phyloP scores from a whole-genome alignment of 1,139 yeast genomes.

The Blastobotrys indianensis region DNA sequence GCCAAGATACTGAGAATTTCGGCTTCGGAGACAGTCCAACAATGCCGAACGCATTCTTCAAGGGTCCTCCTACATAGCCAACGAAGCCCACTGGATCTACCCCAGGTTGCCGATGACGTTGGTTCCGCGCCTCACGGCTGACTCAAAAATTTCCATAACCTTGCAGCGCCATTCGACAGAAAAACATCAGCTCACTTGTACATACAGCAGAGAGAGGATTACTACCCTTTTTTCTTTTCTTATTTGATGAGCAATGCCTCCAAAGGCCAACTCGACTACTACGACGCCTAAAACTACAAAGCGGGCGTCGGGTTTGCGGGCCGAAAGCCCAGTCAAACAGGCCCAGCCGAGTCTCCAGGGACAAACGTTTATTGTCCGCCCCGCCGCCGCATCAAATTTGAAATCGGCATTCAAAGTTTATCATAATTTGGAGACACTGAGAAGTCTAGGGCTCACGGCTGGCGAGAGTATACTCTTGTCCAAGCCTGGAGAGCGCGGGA shows the following conservation, averaged over 20 bases:
- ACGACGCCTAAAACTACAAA: constrained; percentile 18
- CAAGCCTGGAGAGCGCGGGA: constrained; percentile 37
- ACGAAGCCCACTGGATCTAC: no score
- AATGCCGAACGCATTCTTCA: no score
- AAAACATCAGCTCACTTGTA: no score
- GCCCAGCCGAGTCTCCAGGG: constrained; percentile 4
- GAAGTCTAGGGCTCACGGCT: constrained; percentile 46
- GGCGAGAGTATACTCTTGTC: constrained; percentile 52
- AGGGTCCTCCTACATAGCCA: no score
- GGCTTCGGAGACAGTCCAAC: no score
- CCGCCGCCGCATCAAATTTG: constrained; percentile 35
- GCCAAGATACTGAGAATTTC: no score
- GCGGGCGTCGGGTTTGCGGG: constrained; percentile 3
- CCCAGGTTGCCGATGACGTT: no score
- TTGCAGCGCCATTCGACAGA: no score
- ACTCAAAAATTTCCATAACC: no score
- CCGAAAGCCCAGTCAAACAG: constrained; percentile 11
- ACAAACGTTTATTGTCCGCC: constrained; percentile 46
- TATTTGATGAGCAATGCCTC: constrained; percentile 5
- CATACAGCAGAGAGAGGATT: no score
- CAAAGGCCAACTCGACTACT: constrained; percentile 17
- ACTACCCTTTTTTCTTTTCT: neutral
- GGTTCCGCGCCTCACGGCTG: no score
- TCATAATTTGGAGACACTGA: constrained; percentile 48
- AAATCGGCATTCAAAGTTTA: constrained; percentile 40